A percentile compares a stretch with the other conserved stretches of the same genome.
Evolutionary conservation across 1,284 basidiomycete genomes (phyloP).

Genomic region (Athelia psychrophila): DNA sequence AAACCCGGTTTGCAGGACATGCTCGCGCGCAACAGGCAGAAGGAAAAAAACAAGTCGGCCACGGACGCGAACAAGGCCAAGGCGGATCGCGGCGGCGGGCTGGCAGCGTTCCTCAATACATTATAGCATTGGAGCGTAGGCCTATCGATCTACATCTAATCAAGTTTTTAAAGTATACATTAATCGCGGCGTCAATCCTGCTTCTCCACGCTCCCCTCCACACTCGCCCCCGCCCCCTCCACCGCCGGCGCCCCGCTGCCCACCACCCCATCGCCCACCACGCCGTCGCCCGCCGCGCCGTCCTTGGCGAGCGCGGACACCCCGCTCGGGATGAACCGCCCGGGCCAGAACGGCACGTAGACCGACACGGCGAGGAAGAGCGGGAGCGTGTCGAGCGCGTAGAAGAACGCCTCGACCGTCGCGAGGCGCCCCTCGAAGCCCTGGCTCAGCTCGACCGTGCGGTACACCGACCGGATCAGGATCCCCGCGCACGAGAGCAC

Average conservation of each 20-base stretch:
- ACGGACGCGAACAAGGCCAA: conserved; percentile 30
- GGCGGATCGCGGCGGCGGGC: conserved; percentile 27
- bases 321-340: conserved; percentile 41
- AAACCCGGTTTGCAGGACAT: conserved; percentile 55
- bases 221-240: no score
- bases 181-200: no score
- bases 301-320: not conserved
- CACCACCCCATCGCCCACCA: not conserved
- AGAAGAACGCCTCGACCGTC: conserved; percentile 63
- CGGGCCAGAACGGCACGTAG: conserved; percentile 61
- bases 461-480: conserved; percentile 65
- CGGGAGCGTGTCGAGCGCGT: conserved; percentile 64
- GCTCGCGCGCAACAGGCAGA: conserved; percentile 55
- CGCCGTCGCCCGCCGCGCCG: not conserved
- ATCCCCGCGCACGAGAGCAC: conserved; percentile 65
- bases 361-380: conserved; percentile 57
- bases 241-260: no score
- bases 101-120: conserved; percentile 56
- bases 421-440: conserved; percentile 62
- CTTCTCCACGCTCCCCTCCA: no score
- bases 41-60: conserved; percentile 33
- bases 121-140: no score
- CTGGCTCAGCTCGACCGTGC: conserved; percentile 64
- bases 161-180: no score
- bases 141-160: no score